Conservation (phyloP, 176 grass and related monocot genomes). For the Avena sativa region DNA sequence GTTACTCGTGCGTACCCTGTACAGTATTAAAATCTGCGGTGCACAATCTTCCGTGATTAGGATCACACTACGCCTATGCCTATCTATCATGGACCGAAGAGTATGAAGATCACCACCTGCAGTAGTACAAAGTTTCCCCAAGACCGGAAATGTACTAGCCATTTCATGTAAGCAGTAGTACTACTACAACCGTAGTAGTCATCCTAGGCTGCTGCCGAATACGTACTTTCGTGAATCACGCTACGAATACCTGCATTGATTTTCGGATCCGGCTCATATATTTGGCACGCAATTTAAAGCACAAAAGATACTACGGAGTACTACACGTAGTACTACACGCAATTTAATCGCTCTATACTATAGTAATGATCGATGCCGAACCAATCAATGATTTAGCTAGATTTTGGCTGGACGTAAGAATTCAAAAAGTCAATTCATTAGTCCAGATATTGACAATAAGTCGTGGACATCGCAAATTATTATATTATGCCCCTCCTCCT, state of each 20-base stretch:
- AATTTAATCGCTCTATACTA: neutral
- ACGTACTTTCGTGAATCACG: neutral
- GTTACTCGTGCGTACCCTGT: neutral
- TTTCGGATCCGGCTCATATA: neutral
- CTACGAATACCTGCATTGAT: neutral
- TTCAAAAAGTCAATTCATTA: neutral
- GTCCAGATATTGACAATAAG: neutral
- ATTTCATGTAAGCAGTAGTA: neutral
- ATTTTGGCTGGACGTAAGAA: neutral
- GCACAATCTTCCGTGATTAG: neutral
- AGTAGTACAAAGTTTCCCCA: neutral
- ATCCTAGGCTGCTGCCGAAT: neutral
- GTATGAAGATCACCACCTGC: neutral
- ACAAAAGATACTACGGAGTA: neutral
- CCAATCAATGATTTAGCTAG: neutral
- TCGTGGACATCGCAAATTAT: neutral
- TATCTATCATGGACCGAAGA: neutral
- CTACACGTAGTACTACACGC: too few relatives aligned
- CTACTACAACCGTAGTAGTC: neutral
- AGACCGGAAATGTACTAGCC: neutral
- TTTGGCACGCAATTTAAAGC: slow-evolving; percentile 22
- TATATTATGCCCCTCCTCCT: neutral
- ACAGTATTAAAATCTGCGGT: neutral
- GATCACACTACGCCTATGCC: neutral
- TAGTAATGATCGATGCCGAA: neutral